phyloP scores from a whole-genome alignment of 148 eudicot genomes.

The Arctostaphylos glauca region DNA sequence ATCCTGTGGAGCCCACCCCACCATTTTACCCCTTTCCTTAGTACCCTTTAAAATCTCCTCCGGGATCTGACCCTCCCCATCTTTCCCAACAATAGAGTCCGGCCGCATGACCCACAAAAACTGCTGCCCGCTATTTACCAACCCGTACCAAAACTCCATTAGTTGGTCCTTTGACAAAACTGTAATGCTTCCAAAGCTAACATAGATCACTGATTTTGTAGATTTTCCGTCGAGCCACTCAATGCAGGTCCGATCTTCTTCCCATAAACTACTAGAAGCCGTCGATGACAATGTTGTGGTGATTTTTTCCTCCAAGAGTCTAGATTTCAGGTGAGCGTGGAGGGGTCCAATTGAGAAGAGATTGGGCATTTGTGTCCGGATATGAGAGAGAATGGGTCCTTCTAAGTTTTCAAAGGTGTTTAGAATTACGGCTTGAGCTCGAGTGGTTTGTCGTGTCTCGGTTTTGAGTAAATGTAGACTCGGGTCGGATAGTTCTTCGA shows the following conservation, averaged over 20 bases:
- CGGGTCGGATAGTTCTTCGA: not conserved
- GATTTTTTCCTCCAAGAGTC: not conserved
- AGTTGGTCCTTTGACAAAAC: constrained; percentile 3
- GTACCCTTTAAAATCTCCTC: constrained; percentile 16
- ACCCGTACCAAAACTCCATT: constrained; percentile 23
- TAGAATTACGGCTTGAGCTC: constrained; percentile 20
- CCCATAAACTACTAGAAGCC: constrained; percentile 4
- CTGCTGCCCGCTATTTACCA: constrained; percentile 12
- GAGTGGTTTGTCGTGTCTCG: not conserved
- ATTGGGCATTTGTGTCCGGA: constrained; percentile 15
- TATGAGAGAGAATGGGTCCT: constrained; percentile 11
- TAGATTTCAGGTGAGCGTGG: not conserved
- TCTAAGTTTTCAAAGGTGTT: constrained; percentile 29
- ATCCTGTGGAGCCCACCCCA: constrained; percentile 25
- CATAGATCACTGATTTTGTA: not conserved
- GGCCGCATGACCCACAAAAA: constrained; percentile 21
- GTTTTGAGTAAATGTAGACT: not conserved
- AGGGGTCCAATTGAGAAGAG: constrained; percentile 23
- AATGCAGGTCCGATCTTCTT: constrained; percentile 19
- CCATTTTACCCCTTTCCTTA: constrained; percentile 15
- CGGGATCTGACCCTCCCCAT: constrained; percentile 6
- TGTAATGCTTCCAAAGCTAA: constrained; percentile 14
- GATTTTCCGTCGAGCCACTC: constrained; percentile 17
- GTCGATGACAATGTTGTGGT: not conserved
- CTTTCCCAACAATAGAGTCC: not conserved